Base-by-base conservation (phyloP, 257 asterid genomes). In the Nicotiana obtusifolia region DNA sequence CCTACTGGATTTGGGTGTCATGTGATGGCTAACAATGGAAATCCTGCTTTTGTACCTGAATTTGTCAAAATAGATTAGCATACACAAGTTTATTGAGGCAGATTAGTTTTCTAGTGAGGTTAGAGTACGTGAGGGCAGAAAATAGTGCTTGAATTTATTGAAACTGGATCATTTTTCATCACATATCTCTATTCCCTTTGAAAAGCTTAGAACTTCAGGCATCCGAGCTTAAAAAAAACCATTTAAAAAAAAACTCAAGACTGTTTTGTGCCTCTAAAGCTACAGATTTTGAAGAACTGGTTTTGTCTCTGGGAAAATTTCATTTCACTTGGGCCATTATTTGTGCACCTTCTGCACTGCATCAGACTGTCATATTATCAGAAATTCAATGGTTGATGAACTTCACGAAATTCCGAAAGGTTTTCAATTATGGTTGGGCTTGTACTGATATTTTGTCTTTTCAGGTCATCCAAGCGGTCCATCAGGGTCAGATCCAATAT, bases 401-500 rank as follows among this genome's bases (percentile, higher is more conserved):
- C 61, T 14, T 44, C 61, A 73, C 7, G 15, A 14, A 47, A 14
- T 47, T 73, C 20, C 35, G 7, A 3, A 11, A 71, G 22, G 22
- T 20, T 47, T 47, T 47, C 61, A 14, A 33, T 47, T 24, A 73
- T 24, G 61, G 41, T 14, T 37, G 54, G 44, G 31, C 41, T 78
- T 24, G 19, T 60, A 60, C 82, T 9, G 41, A 17, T 78, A 20
- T 78, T 7, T 35, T 67, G 35, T 73, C 37, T 77, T 82, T 87
- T 41, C 82, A 91, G 97, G 90, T 80, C 92, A 91, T 81, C 80
- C 93, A 76, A 89, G 86, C 83, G 84, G 84, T 49, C 90, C 90
- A 80, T 69, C 84, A 66, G 89, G 88, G 75, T 81, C 91, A 10
- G 99, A 95, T 88, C 99, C 97, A 65, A 88, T 95, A 68, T 97